Evolutionary conservation across 2,329 filamentous ascomycete genomes (phyloP), one percentile per base, ranked within the genome.

Genomic region (Atkinsonella texensis): DNA sequence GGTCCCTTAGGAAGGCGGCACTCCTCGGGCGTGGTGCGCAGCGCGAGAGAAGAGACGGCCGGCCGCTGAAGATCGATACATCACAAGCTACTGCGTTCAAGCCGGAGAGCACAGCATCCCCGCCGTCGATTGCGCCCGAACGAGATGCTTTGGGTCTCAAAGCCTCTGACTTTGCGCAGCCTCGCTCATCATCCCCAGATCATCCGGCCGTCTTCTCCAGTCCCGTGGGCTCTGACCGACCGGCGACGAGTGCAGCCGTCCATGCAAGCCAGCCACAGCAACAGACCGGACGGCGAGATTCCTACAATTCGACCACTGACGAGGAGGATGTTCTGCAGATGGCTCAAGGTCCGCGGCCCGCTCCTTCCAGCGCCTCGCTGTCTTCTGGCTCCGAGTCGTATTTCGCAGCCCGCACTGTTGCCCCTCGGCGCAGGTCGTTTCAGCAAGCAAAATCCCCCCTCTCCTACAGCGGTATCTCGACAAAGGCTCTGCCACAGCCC

Each of bases 1-100:
- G 89, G 4, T 95, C 90, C 11, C 73, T 96, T 64, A 80, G 90
- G 54, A 95, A 95, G 68, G 88, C 87, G 11, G 89, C 89, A 28
- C 73, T 95, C 47, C 74, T 95, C 17, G 87, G 88, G 15, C 85
- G 85, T 55, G 84, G 84, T 55, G 80, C 75, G 51, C 81, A 79
- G 65, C 75, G 78, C 54, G 81, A 80, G 58, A 75, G 69, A 61
- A 77, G 70, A 57, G 81, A 81, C 52, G 68, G 66, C 52, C 77
- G 72, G 51, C 64, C 69, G 17, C 59, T 74, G 53, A 67, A 65
- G 18, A 67, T 75, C 51, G 68, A 75, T 51, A 71, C 67, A 18
- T 64, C 66, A 23, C 63, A 66, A 38, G 55, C 60, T 23, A 53
- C 59, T 20, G 52, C 59, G 0, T 58, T 57, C 40, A 58, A 57